Evolutionary conservation across 768 basidiomycete genomes (phyloP), one percentile per base, ranked within the genome.

Genomic region (Pulveroboletus sp.): DNA sequence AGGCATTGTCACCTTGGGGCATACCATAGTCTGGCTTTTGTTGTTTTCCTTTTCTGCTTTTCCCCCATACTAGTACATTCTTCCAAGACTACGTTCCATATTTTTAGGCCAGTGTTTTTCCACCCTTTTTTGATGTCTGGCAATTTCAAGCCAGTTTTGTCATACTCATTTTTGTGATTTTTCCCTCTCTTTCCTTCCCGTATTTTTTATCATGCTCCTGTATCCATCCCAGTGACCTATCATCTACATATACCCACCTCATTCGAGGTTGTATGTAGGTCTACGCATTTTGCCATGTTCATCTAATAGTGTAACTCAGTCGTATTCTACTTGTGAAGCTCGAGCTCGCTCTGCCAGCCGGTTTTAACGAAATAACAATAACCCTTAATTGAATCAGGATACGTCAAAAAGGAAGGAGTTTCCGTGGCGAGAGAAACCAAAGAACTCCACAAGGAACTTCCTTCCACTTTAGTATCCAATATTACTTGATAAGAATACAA

Each of bases 211-310:
- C 51, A 55, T 66, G 66, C 65, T 65, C 58, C 51, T 63, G 66
- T 67, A 69, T 63, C 53, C 59, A 58, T 58, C 45, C 53, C 53
- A 47, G 57, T 61, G 63, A 65, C 55, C 50, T 58, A 52, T 61
- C 58, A 42, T 62, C 59, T 68, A 68, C 62, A 58, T 50, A 69
- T 69, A 68, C 61, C 64, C 59, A 49, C 47, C 52, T 47, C 51
- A 5, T 43, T 47, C n/a, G 51, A 61, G 60, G 61, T 53, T 65
- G 65, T 67, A 64, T 67, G 65, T 68, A 67, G 66, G 62, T 66
- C 47, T 62, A 62, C 47, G 51, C 27, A 43, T 60, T 47, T n/a
- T 49, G 51, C 40, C 62, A 53, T 51, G 51, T 59, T 52, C 53
- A 67, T 67, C 51, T 59, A 55, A 55, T 67, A 64, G 48, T 63